Base-by-base conservation (phyloP, 345 rosid species). In the Punica granatum region DNA sequence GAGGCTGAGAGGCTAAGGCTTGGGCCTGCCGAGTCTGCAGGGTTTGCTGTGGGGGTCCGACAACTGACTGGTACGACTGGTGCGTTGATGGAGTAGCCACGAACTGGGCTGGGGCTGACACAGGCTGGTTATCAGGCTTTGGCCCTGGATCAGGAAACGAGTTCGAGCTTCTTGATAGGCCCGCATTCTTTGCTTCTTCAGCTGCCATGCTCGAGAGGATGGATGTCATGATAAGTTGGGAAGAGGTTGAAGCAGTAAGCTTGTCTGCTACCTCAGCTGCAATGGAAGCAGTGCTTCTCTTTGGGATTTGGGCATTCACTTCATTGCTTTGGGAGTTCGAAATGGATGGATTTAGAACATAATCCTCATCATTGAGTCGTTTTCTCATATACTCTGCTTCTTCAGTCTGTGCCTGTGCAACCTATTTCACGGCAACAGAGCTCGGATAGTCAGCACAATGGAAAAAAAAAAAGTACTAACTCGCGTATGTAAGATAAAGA, bases 201-300 rank as follows among this genome's bases (percentile, higher is more conserved):
- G 98, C 99, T 16, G 99, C 98, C 67, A 94, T 89, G 26, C 98
- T 76, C 18, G 97, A 94, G 34, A 94, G 84, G 67, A 89, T 93
- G 32, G 96, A 88, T 34, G 84, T 96, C 99, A 89, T 91, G 62
- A 94, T 94, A 85, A 94, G 70, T 60, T 89, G 95, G 36, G 99
- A 91, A 42, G 97, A 91, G 77, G 84, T 86, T 2, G 98, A 94
- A 37, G 99, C 90, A 34, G 96, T 73, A 59, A 89, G 92, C 79
- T 83, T 86, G 76, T 89, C 98, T 41, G 96, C 95, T 73, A 94
- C 95, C 91, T 91, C 92, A 0, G 98, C 99, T 72, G 97, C 99
- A 73, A 94, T 84, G 64, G 87, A 84, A 56, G 99, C 97, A 70
- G 98, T 86, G 0, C 88, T 87, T 77, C 77, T 84, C 82, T 72